Evolutionary conservation across 495 filamentous ascomycete genomes (phyloP).

Genomic region (Daldinia loculata): DNA sequence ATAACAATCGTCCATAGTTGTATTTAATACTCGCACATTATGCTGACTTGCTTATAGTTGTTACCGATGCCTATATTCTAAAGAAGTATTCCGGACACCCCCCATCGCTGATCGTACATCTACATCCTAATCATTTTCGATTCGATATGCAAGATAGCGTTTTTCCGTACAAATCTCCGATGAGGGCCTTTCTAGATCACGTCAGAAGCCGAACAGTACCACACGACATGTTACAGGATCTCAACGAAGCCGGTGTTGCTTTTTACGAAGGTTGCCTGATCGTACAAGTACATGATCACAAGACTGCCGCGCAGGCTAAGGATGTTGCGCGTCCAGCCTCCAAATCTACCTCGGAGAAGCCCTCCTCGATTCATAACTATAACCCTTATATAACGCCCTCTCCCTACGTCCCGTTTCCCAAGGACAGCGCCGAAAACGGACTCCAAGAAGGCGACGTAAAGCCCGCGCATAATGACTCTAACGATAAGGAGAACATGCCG

Average conservation of each 20-base stretch:
- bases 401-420: constrained; percentile 80
- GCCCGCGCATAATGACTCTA: constrained; percentile 34
- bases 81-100: constrained; percentile 77
- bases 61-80: constrained; percentile 78
- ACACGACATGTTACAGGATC: constrained; percentile 62
- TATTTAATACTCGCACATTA: neutral
- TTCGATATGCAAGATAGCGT: constrained; percentile 95
- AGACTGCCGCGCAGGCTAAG: constrained; percentile 66
- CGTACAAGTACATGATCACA: constrained; percentile 88
- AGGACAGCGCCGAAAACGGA: constrained; percentile 56
- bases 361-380: constrained; percentile 90
- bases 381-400: constrained; percentile 89
- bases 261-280: constrained; percentile 98
- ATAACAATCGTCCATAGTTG: constrained; percentile 7
- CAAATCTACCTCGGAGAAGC: constrained; percentile 66
- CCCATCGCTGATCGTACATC: constrained; percentile 85
- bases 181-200: constrained; percentile 84
- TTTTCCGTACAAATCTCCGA: constrained; percentile 89
- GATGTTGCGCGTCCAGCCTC: constrained; percentile 64
- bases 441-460: constrained; percentile 50
- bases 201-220: constrained; percentile 58
- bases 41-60: constrained; percentile 55
- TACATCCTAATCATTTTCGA: constrained; percentile 85
- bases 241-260: constrained; percentile 71
- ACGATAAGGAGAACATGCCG: constrained; percentile 61